Conservation (phyloP, 2,329 filamentous ascomycete genomes). For the Trichoderma pleuroti region DNA sequence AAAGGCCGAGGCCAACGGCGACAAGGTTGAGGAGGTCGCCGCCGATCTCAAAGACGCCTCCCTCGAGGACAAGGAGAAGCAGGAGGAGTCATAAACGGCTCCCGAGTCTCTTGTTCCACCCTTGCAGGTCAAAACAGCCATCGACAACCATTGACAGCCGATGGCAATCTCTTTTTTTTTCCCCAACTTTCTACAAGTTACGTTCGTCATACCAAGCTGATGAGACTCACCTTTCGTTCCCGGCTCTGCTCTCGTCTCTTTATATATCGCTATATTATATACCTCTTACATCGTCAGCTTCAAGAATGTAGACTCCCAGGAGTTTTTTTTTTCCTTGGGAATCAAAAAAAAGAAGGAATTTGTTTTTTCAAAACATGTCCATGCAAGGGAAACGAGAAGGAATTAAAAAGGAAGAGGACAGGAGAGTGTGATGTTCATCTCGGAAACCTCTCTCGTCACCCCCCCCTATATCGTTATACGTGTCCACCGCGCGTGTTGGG, state of each 20-base stretch:
- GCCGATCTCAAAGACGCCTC: constrained; percentile 50
- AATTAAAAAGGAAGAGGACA: background rate
- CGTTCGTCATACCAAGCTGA: background rate
- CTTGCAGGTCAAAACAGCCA: background rate
- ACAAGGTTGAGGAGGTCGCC: constrained; percentile 52
- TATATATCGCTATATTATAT: background rate
- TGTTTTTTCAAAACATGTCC: background rate
- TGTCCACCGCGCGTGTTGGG: background rate
- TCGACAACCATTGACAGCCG: background rate
- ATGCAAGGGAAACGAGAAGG: background rate
- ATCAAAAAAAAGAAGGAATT: background rate
- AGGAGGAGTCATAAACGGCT: constrained; percentile 44
- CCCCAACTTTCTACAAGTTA: background rate
- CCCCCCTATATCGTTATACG: background rate
- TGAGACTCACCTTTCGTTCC: background rate
- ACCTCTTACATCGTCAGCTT: background rate
- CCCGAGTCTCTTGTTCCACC: background rate
- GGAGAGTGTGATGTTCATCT: background rate
- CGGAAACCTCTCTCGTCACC: background rate
- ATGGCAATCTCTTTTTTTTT: background rate
- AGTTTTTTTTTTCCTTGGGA: background rate
- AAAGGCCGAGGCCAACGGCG: constrained; percentile 41
- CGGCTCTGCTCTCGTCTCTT: background rate
- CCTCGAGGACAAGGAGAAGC: constrained; percentile 51
- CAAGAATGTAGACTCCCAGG: background rate